Conservation (phyloP, 2,329 filamentous ascomycete genomes). For the Aurifilum marmelostoma region DNA sequence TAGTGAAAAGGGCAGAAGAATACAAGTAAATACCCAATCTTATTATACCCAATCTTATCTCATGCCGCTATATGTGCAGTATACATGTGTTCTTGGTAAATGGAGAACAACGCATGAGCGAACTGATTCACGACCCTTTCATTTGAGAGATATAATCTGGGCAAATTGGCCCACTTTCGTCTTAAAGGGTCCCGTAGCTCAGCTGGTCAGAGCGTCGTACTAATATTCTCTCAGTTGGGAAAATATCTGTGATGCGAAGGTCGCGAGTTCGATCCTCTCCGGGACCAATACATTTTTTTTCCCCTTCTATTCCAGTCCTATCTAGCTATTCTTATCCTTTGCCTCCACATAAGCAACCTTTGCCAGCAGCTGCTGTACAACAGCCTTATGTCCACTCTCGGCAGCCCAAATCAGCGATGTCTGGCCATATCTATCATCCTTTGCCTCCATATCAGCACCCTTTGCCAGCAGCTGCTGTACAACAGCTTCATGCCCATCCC, state of each 20-base stretch:
- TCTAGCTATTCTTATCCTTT: too few relatives aligned
- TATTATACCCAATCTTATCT: background rate
- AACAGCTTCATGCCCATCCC: too few relatives aligned
- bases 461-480: background rate
- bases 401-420: background rate
- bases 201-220: constrained; percentile 27
- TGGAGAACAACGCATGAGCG: background rate
- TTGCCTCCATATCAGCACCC: background rate
- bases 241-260: constrained; percentile 23
- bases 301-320: background rate
- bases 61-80: background rate
- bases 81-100: background rate
- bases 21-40: background rate
- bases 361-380: background rate
- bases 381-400: background rate
- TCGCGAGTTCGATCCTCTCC: constrained; percentile 27
- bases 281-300: constrained; percentile 19
- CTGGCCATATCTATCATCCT: background rate
- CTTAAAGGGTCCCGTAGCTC: constrained; percentile 22
- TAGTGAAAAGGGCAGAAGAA: background rate
- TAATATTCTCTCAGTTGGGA: constrained; percentile 13
- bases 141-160: background rate
- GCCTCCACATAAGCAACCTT: background rate
- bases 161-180: background rate
- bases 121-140: rapidly evolving